phyloP scores from a whole-genome alignment of 2,329 filamentous ascomycete species.

The Aureobasidium sp. region DNA sequence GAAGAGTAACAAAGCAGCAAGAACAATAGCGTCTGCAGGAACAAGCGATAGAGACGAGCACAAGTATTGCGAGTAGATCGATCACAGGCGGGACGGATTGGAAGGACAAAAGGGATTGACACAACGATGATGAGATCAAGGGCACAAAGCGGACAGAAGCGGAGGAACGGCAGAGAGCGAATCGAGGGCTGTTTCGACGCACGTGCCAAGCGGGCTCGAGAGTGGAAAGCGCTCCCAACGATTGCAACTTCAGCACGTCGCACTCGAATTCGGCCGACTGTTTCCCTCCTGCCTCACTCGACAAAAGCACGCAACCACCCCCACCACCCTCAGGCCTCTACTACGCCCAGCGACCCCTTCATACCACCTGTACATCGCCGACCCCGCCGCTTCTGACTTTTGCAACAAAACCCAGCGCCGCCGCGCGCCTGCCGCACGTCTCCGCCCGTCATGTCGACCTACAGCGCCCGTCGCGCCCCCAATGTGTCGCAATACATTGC shows the following conservation, averaged over 20 bases:
- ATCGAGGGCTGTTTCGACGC: neutral
- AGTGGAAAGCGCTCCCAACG: neutral
- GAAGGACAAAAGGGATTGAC: constrained; percentile 3
- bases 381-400: neutral
- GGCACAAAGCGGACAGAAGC: constrained; percentile 6
- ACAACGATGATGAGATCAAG: neutral
- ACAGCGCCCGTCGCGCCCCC: constrained; percentile 67
- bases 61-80: neutral
- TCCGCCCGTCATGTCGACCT: constrained; percentile 55
- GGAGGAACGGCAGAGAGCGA: neutral
- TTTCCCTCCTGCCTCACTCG: neutral
- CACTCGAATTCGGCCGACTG: constrained; percentile 1
- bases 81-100: neutral
- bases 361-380: neutral
- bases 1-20: neutral
- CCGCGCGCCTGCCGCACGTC: neutral
- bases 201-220: neutral
- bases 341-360: neutral
- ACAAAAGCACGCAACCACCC: neutral
- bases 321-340: neutral
- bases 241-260: neutral
- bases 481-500: constrained; percentile 88
- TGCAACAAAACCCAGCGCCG: neutral
- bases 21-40: neutral
- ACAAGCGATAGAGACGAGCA: neutral